A percentile compares a stretch with the other conserved stretches of the same genome.
phyloP scores from a whole-genome alignment of 108 stramenopile genomes.

The Conticribra weissflogii region DNA sequence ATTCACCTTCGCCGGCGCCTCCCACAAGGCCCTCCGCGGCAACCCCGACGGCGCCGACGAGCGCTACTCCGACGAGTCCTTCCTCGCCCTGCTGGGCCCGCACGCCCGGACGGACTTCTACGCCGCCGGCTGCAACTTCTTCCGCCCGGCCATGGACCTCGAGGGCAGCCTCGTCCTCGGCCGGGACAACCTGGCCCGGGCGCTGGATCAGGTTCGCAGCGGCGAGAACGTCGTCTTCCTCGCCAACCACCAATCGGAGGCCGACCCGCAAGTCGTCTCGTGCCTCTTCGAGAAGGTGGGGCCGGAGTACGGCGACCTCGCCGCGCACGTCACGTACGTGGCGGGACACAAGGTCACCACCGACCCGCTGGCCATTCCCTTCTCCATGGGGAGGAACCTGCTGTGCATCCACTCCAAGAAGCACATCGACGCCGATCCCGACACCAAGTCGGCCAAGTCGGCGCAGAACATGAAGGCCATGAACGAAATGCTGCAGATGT shows the following conservation, averaged over 20 bases:
- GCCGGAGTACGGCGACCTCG: slow-evolving; percentile 60
- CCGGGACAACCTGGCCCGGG: slow-evolving; percentile 72
- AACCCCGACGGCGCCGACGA: slow-evolving; percentile 40
- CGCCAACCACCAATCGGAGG: slow-evolving; percentile 97
- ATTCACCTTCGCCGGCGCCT: slow-evolving; percentile 65
- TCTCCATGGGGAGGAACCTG: slow-evolving; percentile 94
- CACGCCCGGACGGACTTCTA: slow-evolving; percentile 74
- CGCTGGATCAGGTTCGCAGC: slow-evolving; percentile 61
- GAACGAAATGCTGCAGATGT: slow-evolving; percentile 77
- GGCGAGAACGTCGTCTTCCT: slow-evolving; percentile 95
- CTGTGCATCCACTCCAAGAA: slow-evolving; percentile 97
- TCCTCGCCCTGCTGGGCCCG: slow-evolving; percentile 24
- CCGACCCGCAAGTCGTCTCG: slow-evolving; percentile 93
- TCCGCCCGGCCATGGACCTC: slow-evolving; percentile 86
- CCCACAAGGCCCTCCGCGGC: slow-evolving; percentile 79
- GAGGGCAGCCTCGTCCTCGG: slow-evolving; percentile 76
- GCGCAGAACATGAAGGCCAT: slow-evolving; percentile 90
- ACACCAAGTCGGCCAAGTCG: slow-evolving; percentile 84
- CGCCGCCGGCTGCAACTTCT: slow-evolving; percentile 89
- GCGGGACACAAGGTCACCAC: slow-evolving; percentile 98
- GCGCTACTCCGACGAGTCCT: slow-evolving; percentile 45
- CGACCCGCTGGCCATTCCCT: slow-evolving; percentile 93
- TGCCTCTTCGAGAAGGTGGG: slow-evolving; percentile 68
- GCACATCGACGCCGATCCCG: slow-evolving; percentile 95
- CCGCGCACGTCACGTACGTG: slow-evolving; percentile 78